Conservation (phyloP, 106 monocot species). For the Apostasia ramifera region DNA sequence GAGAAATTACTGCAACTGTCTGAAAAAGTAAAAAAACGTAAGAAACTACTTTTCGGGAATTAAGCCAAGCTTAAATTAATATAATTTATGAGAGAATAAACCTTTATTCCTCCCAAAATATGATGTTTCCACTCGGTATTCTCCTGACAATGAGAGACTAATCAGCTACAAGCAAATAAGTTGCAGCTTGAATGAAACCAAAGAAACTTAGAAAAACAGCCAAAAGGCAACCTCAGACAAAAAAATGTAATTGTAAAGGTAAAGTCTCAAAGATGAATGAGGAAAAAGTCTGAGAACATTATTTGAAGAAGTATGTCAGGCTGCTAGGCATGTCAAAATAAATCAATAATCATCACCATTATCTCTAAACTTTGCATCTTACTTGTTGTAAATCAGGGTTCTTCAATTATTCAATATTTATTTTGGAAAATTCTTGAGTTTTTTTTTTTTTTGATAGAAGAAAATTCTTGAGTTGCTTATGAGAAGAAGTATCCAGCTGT, state of each 20-base stretch:
- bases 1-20: slow-evolving; percentile 18
- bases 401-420: too few relatives aligned
- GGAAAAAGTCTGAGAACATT: too few relatives aligned
- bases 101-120: slow-evolving; percentile 25
- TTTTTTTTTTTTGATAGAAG: too few relatives aligned
- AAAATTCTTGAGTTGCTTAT: too few relatives aligned
- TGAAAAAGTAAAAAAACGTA: slow-evolving; percentile 5
- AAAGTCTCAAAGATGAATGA: not conserved
- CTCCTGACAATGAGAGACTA: slow-evolving; percentile 11
- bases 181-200: not conserved
- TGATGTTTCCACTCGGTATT: slow-evolving; percentile 12
- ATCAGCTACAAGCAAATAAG: not conserved
- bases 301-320: too few relatives aligned
- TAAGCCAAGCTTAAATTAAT: too few relatives aligned
- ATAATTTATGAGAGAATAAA: slow-evolving; percentile 10
- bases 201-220: not conserved
- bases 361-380: too few relatives aligned
- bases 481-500: not conserved
- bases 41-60: not conserved
- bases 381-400: too few relatives aligned
- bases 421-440: too few relatives aligned
- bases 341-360: too few relatives aligned
- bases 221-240: not conserved
- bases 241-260: not conserved
- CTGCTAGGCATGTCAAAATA: too few relatives aligned